Conservation (phyloP, 2,329 filamentous ascomycete species). For the Neopestalotiopsis sp. region DNA sequence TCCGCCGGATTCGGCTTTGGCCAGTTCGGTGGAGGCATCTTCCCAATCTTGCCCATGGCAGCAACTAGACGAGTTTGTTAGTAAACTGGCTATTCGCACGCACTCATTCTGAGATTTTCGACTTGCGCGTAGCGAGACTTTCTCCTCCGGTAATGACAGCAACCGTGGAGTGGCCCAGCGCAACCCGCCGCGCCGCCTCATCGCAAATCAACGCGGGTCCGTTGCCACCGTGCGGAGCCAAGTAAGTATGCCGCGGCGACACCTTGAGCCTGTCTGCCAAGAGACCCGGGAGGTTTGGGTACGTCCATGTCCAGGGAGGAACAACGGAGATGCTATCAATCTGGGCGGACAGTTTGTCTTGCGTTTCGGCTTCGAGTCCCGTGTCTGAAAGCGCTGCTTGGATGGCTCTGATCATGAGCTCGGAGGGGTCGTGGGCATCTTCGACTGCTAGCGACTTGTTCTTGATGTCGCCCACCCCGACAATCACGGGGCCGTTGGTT, state of each 20-base stretch:
- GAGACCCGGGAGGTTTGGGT: slow-evolving; percentile 60
- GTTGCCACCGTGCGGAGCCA: slow-evolving; percentile 61
- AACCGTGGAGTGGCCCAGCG: slow-evolving; percentile 56
- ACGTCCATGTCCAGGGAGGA: slow-evolving; percentile 70
- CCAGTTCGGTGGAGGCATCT: slow-evolving; percentile 58
- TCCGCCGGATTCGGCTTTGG: slow-evolving; percentile 51
- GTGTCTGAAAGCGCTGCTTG: slow-evolving; percentile 55
- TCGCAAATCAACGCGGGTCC: slow-evolving; percentile 68
- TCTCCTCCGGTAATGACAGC: slow-evolving; percentile 51
- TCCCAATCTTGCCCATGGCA: slow-evolving; percentile 38
- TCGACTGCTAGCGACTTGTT: slow-evolving; percentile 57
- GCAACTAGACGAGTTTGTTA: slow-evolving; percentile 35
- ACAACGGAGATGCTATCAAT: slow-evolving; percentile 67
- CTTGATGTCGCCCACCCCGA: slow-evolving; percentile 67
- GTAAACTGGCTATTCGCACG: background rate
- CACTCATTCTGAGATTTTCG: background rate
- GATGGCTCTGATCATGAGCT: slow-evolving; percentile 64
- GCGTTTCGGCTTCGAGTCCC: slow-evolving; percentile 19
- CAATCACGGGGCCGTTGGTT: slow-evolving; percentile 53
- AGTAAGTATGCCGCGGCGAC: background rate
- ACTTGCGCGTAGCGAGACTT: background rate
- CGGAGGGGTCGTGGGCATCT: slow-evolving; percentile 62
- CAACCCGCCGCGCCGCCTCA: slow-evolving; percentile 63
- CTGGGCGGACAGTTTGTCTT: slow-evolving; percentile 42
- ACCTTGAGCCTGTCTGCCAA: slow-evolving; percentile 50